Evolutionary conservation across 1,139 yeast species (phyloP).

Genomic region (Lodderomyces theae): DNA sequence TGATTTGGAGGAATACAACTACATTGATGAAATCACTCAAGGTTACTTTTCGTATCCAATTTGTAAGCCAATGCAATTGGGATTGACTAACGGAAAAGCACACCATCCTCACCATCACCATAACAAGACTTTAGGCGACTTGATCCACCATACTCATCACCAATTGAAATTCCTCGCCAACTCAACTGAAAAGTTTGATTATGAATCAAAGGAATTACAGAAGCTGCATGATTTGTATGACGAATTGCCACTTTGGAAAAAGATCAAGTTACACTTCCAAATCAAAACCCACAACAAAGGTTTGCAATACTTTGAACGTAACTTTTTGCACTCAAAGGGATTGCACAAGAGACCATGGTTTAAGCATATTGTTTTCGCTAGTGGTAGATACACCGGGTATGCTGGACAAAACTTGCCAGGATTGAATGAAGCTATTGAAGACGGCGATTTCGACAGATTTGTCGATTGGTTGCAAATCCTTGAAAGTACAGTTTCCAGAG

Average conservation of each 20-base stretch:
- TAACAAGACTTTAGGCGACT: slow-evolving; percentile 27
- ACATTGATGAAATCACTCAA: slow-evolving; percentile 21
- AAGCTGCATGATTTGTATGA: slow-evolving; percentile 33
- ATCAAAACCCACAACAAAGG: slow-evolving; percentile 41
- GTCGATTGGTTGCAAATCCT: slow-evolving; percentile 58
- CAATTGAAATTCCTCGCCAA: slow-evolving; percentile 28
- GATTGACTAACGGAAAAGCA: slow-evolving; percentile 14
- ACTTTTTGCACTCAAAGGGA: slow-evolving; percentile 62
- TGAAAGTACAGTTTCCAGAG: slow-evolving; percentile 34
- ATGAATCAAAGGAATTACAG: slow-evolving; percentile 31
- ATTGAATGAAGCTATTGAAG: slow-evolving; percentile 76
- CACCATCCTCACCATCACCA: slow-evolving; percentile 6
- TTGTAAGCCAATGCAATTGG: slow-evolving; percentile 9
- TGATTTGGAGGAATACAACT: slow-evolving; percentile 21
- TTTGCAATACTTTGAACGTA: slow-evolving; percentile 60
- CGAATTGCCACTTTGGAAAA: slow-evolving; percentile 39
- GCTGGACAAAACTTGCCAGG: slow-evolving; percentile 77
- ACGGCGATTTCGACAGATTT: slow-evolving; percentile 50
- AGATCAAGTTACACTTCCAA: slow-evolving; percentile 34
- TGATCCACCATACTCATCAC: slow-evolving; percentile 24
- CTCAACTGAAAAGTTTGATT: slow-evolving; percentile 37
- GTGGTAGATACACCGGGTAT: slow-evolving; percentile 84
- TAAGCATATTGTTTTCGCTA: slow-evolving; percentile 79
- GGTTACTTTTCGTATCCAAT: slow-evolving; percentile 20
- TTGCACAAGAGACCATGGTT: slow-evolving; percentile 75